These are phyloP conservation scores for Termitomyces sp. DNA, from an alignment of 768 basidiomycete species.

Conservation along the genomic window DNA sequence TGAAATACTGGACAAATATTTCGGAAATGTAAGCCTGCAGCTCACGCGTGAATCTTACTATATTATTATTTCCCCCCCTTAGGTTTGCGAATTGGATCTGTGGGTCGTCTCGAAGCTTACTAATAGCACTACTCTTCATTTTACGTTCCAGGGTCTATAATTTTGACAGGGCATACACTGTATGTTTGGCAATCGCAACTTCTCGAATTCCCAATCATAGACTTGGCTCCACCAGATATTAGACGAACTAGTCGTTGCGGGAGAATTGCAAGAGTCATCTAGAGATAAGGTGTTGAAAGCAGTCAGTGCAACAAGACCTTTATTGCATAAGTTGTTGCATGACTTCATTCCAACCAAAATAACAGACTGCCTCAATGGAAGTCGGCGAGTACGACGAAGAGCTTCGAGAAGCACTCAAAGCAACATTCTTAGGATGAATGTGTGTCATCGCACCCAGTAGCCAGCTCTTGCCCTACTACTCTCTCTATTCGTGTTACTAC, in stretches of 20 bases:
- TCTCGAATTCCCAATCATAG: background rate
- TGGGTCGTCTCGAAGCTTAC: conserved; percentile 31
- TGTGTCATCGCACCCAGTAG: background rate
- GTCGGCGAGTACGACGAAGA: conserved; percentile 20
- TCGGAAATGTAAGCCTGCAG: conserved; percentile 66
- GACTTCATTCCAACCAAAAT: background rate
- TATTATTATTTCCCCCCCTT: conserved; percentile 33
- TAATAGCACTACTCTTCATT: background rate
- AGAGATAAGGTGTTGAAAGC: conserved; percentile 57
- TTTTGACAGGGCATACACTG: conserved; percentile 94
- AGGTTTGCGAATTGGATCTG: conserved; percentile 94
- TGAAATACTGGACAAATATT: conserved; percentile 74
- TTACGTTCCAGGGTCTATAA: conserved; percentile 77
- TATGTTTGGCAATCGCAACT: conserved; percentile 25
- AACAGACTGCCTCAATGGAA: conserved; percentile 16
- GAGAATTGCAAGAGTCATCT: conserved; percentile 92
- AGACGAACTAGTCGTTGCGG: conserved; percentile 91
- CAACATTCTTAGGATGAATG: conserved; percentile 13
- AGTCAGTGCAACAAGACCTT: conserved; percentile 18
- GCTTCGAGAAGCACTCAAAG: conserved; percentile 16
- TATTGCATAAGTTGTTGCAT: no score
- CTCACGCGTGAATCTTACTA: conserved; percentile 32
- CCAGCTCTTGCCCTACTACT: background rate
- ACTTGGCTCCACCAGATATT: conserved; percentile 52
- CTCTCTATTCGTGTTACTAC: background rate